Percentiles rank a stretch among this genome's conserved stretches.
These are phyloP conservation scores for Fomitopsis pinicola DNA, from an alignment of 1,284 basidiomycete genomes.

Conservation along the genomic window DNA sequence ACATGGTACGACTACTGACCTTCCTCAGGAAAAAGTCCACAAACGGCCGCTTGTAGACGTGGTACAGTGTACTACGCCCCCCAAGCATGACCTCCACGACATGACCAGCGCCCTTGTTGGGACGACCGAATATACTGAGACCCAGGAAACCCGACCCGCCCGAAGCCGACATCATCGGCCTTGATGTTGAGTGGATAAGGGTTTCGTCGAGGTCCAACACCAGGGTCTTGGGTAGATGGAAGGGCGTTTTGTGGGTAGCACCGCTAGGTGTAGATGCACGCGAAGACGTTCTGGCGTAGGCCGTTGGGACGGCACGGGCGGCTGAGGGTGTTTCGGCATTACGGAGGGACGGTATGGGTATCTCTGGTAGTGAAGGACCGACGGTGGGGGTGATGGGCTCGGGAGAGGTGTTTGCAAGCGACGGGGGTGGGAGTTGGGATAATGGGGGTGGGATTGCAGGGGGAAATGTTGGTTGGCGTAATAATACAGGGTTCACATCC, in stretches of 20 bases:
- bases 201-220: constrained; percentile 98
- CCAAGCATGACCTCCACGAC: constrained; percentile 95
- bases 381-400: background rate
- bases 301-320: constrained; percentile 14
- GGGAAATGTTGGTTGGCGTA: constrained; percentile 21
- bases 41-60: constrained; percentile 98
- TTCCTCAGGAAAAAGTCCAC: constrained; percentile 95
- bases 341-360: constrained; percentile 5
- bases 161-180: constrained; percentile 54
- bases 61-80: constrained; percentile 88
- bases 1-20: constrained; percentile 42
- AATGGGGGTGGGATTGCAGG: constrained; percentile 22
- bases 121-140: constrained; percentile 48
- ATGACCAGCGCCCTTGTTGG: constrained; percentile 74
- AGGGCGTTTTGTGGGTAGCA: constrained; percentile 55
- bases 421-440: constrained; percentile 15
- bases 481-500: constrained; percentile 28
- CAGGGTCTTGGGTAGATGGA: constrained; percentile 85
- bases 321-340: constrained; percentile 11
- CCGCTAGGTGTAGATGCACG: constrained; percentile 47
- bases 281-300: constrained; percentile 14
- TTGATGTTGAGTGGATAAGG: constrained; percentile 93
- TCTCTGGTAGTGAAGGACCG: constrained; percentile 9
- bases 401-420: constrained; percentile 15
- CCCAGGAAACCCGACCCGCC: constrained; percentile 62